A percentile compares a stretch with the other conserved stretches of the same genome.
Evolutionary conservation across 441 rosid species (phyloP).

Genomic region (Erodium trifolium): DNA sequence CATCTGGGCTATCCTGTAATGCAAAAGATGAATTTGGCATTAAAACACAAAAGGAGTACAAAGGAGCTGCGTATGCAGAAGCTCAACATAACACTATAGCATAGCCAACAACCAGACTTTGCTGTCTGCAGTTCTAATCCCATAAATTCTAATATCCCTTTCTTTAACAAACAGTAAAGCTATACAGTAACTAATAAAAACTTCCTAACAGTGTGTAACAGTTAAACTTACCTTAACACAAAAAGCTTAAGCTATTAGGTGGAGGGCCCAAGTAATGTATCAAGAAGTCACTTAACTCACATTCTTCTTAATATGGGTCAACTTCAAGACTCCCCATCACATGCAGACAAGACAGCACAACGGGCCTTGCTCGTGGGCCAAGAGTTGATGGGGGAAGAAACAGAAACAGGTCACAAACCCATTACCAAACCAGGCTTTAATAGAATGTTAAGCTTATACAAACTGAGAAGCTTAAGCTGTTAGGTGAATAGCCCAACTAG

Average conservation of each 20-base stretch:
- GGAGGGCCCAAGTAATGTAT: background rate
- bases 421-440: background rate
- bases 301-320: background rate
- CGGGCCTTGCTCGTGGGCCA: background rate
- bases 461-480: background rate
- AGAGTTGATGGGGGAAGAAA: background rate
- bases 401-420: background rate
- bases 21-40: slow-evolving; percentile 17
- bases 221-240: background rate
- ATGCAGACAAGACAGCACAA: background rate
- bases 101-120: background rate
- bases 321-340: background rate
- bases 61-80: background rate
- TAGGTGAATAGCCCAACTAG: background rate
- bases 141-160: background rate
- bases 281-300: background rate
- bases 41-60: background rate
- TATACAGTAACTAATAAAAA: background rate
- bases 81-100: slow-evolving; percentile 7
- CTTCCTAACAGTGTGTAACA: background rate
- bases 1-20: slow-evolving; percentile 62
- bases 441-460: background rate
- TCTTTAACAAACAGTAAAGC: background rate
- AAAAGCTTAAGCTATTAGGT: slow-evolving; percentile 3
- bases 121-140: slow-evolving; percentile 2